Conservation (phyloP, 345 rosid genomes). For the Brassica juncea region DNA sequence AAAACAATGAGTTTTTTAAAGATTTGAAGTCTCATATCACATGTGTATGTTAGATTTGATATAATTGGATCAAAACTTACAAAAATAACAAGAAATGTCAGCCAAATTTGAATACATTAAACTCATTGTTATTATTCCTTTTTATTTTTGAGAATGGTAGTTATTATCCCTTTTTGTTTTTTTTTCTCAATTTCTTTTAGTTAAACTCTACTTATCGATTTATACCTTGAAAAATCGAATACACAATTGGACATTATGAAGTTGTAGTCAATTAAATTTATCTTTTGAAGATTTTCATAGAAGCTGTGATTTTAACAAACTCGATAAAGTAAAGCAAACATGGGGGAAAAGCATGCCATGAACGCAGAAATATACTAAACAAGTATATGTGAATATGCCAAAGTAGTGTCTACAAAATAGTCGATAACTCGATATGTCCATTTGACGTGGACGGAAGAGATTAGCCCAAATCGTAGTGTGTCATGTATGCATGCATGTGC, state of each 20-base stretch:
- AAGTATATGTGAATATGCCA: neutral
- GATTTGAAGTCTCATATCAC: no score
- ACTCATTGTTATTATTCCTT: no score
- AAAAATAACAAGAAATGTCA: no score
- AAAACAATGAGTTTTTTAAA: no score
- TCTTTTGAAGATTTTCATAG: neutral
- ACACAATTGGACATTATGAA: neutral
- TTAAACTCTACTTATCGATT: neutral
- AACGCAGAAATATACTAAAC: neutral
- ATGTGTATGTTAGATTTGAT: no score
- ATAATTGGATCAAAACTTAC: no score
- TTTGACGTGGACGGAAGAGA: neutral
- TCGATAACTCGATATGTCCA: neutral
- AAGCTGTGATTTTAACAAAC: constrained; percentile 1
- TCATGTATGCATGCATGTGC: neutral
- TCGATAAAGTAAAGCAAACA: neutral
- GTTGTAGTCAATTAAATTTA: neutral
- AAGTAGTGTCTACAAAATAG: neutral
- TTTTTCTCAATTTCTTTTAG: neutral
- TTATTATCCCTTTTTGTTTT: neutral
- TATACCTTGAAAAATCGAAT: constrained; percentile 5
- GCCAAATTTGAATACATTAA: no score
- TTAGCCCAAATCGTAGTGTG: neutral
- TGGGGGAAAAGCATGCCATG: neutral
- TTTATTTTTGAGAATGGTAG: no score